Conservation (phyloP, 208 protist species). For the Porcisia hertigi region DNA sequence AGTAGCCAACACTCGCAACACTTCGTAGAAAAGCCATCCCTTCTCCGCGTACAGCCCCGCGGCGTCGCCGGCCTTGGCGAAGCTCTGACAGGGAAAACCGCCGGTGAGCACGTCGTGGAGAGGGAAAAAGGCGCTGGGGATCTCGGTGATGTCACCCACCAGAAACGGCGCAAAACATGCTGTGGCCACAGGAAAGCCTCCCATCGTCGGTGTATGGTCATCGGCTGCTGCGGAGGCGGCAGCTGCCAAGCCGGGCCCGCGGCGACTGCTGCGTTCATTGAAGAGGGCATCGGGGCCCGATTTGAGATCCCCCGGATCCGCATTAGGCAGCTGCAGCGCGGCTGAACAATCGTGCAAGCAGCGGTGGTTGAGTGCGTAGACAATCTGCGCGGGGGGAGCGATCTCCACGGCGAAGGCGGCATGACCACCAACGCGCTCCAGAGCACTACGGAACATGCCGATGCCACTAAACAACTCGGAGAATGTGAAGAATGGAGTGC, state of each 20-base stretch:
- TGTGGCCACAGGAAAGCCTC: background rate
- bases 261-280: background rate
- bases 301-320: background rate
- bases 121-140: constrained; percentile 61
- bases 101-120: constrained; percentile 75
- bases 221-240: constrained; percentile 3
- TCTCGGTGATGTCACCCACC: constrained; percentile 68
- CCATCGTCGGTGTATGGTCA: background rate
- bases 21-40: constrained; percentile 78
- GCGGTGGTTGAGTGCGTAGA: constrained; percentile 65
- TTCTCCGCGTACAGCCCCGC: constrained; percentile 50
- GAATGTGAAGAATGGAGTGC: constrained; percentile 55
- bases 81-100: constrained; percentile 88
- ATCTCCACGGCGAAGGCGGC: constrained; percentile 75
- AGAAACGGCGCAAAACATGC: constrained; percentile 19
- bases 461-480: constrained; percentile 91
- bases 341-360: constrained; percentile 23
- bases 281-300: background rate
- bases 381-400: constrained; percentile 35
- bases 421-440: constrained; percentile 58
- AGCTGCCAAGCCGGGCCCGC: background rate
- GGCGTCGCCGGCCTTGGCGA: constrained; percentile 59
- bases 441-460: constrained; percentile 77
- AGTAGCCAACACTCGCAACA: constrained; percentile 62
- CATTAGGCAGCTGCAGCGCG: constrained; percentile 19